These are phyloP conservation scores for Acorus gramineus DNA, from an alignment of 106 monocot genomes.

Conservation along the genomic window DNA sequence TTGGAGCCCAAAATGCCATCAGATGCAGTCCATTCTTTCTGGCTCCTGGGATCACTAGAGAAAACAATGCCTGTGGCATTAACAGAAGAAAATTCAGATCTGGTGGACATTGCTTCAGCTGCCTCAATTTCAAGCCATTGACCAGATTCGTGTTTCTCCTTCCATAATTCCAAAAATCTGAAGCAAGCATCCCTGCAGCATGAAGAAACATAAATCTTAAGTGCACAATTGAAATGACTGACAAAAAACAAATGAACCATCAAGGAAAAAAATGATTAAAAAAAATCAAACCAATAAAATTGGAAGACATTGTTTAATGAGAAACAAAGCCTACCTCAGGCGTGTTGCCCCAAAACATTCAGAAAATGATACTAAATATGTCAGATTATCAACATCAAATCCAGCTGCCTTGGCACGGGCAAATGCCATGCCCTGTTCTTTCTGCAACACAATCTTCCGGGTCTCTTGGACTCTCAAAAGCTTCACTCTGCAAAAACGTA, in stretches of 20 bases:
- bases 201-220: slow-evolving; percentile 1
- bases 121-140: slow-evolving; percentile 96
- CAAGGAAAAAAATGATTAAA: not conserved
- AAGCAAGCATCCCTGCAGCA: slow-evolving; percentile 60
- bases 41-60: slow-evolving; percentile 4
- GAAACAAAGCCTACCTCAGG: slow-evolving; percentile 11
- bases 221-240: no score
- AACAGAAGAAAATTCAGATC: slow-evolving; percentile 55
- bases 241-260: no score
- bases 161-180: slow-evolving; percentile 75
- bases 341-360: slow-evolving; percentile 36
- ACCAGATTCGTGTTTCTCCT: slow-evolving; percentile 80
- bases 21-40: no score
- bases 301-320: not conserved
- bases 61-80: slow-evolving; percentile 55
- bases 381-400: slow-evolving; percentile 17
- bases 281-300: not conserved
- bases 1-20: slow-evolving; percentile 14
- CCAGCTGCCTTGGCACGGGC: slow-evolving; percentile 32
- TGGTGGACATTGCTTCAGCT: slow-evolving; percentile 54
- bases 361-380: slow-evolving; percentile 27
- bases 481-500: slow-evolving; percentile 47
- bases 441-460: slow-evolving; percentile 30
- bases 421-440: slow-evolving; percentile 50
- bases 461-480: slow-evolving; percentile 38